These are phyloP conservation scores for Fusarium sororula DNA, from an alignment of 2,329 filamentous ascomycete genomes.

Conservation along the genomic window DNA sequence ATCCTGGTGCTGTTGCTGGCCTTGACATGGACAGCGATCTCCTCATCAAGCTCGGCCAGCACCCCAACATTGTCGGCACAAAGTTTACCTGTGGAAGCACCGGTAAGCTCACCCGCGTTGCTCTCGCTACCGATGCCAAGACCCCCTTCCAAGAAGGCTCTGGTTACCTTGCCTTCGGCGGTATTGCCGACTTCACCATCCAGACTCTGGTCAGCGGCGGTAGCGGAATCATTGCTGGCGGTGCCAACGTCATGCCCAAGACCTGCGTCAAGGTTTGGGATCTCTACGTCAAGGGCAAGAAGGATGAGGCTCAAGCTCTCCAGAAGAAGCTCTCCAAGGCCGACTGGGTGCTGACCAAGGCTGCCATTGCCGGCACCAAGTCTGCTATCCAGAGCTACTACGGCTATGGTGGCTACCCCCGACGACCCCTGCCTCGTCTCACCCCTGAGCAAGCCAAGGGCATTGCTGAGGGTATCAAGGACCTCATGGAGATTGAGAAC, in stretches of 20 bases:
- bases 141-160: conserved; percentile 68
- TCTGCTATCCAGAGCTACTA: conserved; percentile 81
- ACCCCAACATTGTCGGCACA: conserved; percentile 86
- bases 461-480: conserved; percentile 65
- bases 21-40: conserved; percentile 92
- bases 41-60: conserved; percentile 79
- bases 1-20: conserved; percentile 85
- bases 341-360: conserved; percentile 85
- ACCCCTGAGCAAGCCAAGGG: conserved; percentile 62
- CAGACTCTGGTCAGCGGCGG: conserved; percentile 83
- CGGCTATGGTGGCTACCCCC: conserved; percentile 81
- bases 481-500: conserved; percentile 74
- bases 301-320: conserved; percentile 76
- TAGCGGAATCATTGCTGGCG: conserved; percentile 84
- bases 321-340: conserved; percentile 81
- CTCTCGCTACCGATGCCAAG: conserved; percentile 74
- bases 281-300: conserved; percentile 76
- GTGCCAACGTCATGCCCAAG: conserved; percentile 87
- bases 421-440: conserved; percentile 75
- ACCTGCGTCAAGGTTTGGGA: conserved; percentile 82
- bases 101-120: conserved; percentile 86
- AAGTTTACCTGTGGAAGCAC: conserved; percentile 95
- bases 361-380: conserved; percentile 88
- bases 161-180: conserved; percentile 86
- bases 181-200: conserved; percentile 86